phyloP scores from a whole-genome alignment of 768 basidiomycete species.

The Leccinum pellstonianum region DNA sequence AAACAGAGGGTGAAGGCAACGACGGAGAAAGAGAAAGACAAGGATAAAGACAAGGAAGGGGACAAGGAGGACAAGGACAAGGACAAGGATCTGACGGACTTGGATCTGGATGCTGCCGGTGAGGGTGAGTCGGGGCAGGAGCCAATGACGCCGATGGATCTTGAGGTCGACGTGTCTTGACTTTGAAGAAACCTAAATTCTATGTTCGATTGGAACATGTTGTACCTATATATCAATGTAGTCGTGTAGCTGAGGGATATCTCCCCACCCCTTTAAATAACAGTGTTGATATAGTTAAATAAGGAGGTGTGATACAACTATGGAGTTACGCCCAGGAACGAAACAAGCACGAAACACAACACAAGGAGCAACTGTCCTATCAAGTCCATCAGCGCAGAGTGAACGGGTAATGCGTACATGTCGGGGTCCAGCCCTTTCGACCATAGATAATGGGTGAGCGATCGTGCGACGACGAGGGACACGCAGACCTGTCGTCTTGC shows the following conservation, averaged over 20 bases:
- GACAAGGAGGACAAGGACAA: slow-evolving; percentile 12
- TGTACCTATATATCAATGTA: not conserved
- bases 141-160: slow-evolving; percentile 38
- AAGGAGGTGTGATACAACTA: slow-evolving; percentile 2
- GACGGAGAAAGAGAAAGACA: slow-evolving; percentile 29
- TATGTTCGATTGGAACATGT: not conserved
- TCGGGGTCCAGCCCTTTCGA: slow-evolving; percentile 78
- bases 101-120: slow-evolving; percentile 29
- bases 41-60: slow-evolving; percentile 13
- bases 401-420: slow-evolving; percentile 90
- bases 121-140: slow-evolving; percentile 35
- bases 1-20: slow-evolving; percentile 22
- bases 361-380: slow-evolving; percentile 81
- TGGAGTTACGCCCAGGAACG: slow-evolving; percentile 35
- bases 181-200: slow-evolving; percentile 33
- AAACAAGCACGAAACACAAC: slow-evolving; percentile 67
- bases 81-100: slow-evolving; percentile 29
- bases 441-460: slow-evolving; percentile 78
- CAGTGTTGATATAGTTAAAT: not conserved
- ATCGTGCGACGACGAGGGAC: slow-evolving; percentile 66
- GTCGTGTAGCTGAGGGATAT: slow-evolving; percentile 1
- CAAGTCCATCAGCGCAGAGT: slow-evolving; percentile 86
- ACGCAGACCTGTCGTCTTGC: slow-evolving; percentile 53
- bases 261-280: not conserved
- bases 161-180: slow-evolving; percentile 41